Evolutionary conservation across 1,284 basidiomycete genomes (phyloP).

Genomic region (Puccinia coronata): DNA sequence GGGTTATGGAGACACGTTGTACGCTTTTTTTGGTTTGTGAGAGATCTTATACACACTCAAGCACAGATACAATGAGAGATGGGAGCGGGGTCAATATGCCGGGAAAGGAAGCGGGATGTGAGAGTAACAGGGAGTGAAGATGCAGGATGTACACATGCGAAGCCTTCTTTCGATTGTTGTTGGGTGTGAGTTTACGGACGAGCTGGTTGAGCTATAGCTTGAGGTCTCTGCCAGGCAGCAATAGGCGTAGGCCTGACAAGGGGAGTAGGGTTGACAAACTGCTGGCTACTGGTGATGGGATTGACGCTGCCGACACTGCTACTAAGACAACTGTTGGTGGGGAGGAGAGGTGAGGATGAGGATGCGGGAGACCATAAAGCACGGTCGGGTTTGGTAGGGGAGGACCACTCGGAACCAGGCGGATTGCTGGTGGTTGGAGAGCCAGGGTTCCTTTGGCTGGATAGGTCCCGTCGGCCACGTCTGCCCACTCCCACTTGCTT

Average conservation of each 20-base stretch:
- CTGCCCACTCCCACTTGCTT: constrained; percentile 38
- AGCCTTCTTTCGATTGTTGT: no score
- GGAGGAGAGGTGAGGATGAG: background rate
- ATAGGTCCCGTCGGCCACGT: background rate
- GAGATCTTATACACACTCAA: no score
- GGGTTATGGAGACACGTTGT: no score
- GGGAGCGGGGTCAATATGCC: no score
- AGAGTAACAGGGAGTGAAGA: no score
- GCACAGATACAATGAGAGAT: no score
- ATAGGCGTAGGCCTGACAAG: constrained; percentile 36
- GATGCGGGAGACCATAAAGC: background rate
- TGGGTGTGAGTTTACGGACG: no score
- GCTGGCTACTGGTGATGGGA: background rate
- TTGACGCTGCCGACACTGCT: background rate
- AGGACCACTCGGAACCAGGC: background rate
- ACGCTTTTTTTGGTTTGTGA: no score
- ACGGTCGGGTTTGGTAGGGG: background rate
- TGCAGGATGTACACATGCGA: no score
- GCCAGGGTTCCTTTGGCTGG: background rate
- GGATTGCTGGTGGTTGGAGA: background rate
- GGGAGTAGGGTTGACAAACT: background rate
- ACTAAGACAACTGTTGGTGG: background rate
- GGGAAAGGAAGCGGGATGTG: no score
- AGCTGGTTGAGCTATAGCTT: no score
- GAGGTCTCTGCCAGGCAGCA: constrained; percentile 21